Base-by-base conservation (phyloP, 495 filamentous ascomycete species). In the Lindgomyces ingoldianus region DNA sequence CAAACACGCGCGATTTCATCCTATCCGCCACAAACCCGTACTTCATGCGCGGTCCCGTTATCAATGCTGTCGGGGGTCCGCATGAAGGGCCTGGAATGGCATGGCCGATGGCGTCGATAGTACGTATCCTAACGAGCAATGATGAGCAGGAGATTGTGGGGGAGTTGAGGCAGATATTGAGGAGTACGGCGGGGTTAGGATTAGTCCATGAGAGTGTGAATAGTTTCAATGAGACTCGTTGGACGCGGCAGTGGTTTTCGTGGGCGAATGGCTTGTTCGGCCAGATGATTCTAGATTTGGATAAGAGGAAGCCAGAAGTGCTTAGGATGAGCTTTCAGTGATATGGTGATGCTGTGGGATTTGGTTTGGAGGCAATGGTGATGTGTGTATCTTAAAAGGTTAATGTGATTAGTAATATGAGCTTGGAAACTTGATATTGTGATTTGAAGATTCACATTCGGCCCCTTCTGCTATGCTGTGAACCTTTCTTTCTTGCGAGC, bases 191-290 rank as follows among this genome's bases (percentile, higher is more conserved):
- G 65, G 79, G 82, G n/a, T 70, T 81, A 12, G 85, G 85, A 8
- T 62, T 87, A 65, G 81, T 87, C 11, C 85, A 87, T 64, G 84
- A 87, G 75, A 86, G 83, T 50, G 75, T 87, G 61, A 81, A 83
- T 70, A 77, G 73, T 8, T 83, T 77, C 44, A 75, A 86, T 63
- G 71, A 67, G 36, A 73, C 49, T 1, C 64, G 77, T 25, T 88
- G 84, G 83, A 84, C 85, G 10, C 75, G 86, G 69, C 81, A 84
- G 68, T 88, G 86, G 85, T 88, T 88, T 65, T 83, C 82, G 1
- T 88, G 86, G 86, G 85, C 84, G n/a, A 88, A 89, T 70, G 85
- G 86, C 12, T 74, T 89, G 51, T 88, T 88, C 72, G 86, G 85
- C 18, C 81, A 87, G 72, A 81, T 86, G 80, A 80, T 89, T 27